Percentiles rank a stretch among this genome's conserved stretches.
phyloP scores from a whole-genome alignment of 371 early-diverging fungal species.

The Blyttiomyces sp. region DNA sequence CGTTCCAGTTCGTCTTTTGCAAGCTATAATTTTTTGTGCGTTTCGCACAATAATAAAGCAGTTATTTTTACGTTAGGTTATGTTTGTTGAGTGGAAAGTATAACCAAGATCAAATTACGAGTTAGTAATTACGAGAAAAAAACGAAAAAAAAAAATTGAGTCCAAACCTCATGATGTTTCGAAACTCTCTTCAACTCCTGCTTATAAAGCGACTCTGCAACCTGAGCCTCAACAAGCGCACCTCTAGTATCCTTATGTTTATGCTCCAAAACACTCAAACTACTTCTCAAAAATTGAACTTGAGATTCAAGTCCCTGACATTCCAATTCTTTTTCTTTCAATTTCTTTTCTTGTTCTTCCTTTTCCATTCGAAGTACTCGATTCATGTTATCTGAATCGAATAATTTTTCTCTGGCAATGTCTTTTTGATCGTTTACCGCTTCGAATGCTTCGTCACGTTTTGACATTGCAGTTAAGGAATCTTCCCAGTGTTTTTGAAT shows the following conservation, averaged over 20 bases:
- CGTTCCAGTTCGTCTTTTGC: constrained; percentile 37
- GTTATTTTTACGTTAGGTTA: too few relatives aligned
- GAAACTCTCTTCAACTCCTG: constrained; percentile 38
- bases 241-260: constrained; percentile 24
- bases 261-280: constrained; percentile 5
- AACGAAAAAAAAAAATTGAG: background rate
- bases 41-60: too few relatives aligned
- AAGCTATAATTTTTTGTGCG: too few relatives aligned
- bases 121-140: background rate
- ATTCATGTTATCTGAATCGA: constrained; percentile 19
- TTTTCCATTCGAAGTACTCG: constrained; percentile 28
- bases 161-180: constrained; percentile 28
- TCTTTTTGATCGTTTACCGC: constrained; percentile 22
- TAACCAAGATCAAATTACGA: too few relatives aligned
- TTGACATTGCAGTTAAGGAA: constrained; percentile 46
- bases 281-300: constrained; percentile 15
- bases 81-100: too few relatives aligned
- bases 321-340: constrained; percentile 39
- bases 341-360: constrained; percentile 24
- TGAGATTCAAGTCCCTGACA: constrained; percentile 15
- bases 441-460: constrained; percentile 46
- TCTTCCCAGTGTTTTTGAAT: constrained; percentile 51
- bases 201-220: constrained; percentile 40
- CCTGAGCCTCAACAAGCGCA: constrained; percentile 33
- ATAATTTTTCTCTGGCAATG: constrained; percentile 7